phyloP scores from a whole-genome alignment of 75 land plant genomes.

The Pseudotsuga menziesii region DNA sequence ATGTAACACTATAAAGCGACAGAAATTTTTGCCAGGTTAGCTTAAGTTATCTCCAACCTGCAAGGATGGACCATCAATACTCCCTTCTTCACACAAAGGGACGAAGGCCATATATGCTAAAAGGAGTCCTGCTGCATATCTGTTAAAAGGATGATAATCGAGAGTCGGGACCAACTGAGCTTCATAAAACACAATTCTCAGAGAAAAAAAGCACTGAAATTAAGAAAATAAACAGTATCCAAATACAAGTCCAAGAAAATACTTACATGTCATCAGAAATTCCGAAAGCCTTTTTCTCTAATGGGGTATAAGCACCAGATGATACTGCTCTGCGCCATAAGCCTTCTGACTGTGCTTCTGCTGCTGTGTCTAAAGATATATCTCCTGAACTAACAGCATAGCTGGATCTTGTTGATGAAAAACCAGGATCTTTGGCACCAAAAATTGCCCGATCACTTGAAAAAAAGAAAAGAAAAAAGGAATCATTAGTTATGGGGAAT shows the following conservation, averaged over 20 bases:
- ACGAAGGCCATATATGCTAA: conserved; percentile 91
- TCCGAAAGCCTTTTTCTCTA: conserved; percentile 82
- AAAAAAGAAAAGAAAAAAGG: not conserved
- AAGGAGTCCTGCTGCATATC: conserved; percentile 94
- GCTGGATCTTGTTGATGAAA: not conserved
- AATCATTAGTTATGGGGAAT: not conserved
- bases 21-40: not conserved
- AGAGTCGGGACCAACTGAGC: no score
- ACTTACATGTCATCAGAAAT: conserved; percentile 95
- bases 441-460: conserved; percentile 7
- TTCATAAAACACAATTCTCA: conserved; percentile 9
- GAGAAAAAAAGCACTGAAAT: not conserved
- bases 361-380: conserved; percentile 31
- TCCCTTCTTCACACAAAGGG: conserved; percentile 76
- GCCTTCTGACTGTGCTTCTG: conserved; percentile 58
- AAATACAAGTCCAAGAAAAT: not conserved
- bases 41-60: conserved; percentile 41
- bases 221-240: not conserved
- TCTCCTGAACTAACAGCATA: conserved; percentile 23
- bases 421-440: conserved; percentile 1
- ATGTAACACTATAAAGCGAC: not conserved
- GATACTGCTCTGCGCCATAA: conserved; percentile 82
- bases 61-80: conserved; percentile 86
- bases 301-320: conserved; percentile 76
- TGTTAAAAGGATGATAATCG: conserved; percentile 18